These are phyloP conservation scores for Adansonia grandidieri DNA, from an alignment of 441 rosid genomes.

Conservation along the genomic window DNA sequence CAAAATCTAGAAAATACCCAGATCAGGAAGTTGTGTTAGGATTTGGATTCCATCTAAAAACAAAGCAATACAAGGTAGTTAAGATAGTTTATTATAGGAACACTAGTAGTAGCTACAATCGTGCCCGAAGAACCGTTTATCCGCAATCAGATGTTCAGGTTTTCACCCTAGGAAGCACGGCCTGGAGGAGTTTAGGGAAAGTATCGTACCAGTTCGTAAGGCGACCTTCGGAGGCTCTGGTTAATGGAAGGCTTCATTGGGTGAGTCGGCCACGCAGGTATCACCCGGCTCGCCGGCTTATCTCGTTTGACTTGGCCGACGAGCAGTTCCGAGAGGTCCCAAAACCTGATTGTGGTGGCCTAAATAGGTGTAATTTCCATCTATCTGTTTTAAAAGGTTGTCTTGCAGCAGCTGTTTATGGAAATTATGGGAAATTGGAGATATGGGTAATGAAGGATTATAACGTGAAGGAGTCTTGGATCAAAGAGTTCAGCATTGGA, in stretches of 20 bases:
- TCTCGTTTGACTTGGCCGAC: constrained; percentile 72
- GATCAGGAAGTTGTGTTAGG: constrained; percentile 81
- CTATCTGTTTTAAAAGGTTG: constrained; percentile 57
- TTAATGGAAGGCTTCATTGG: constrained; percentile 86
- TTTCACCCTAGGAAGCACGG: constrained; percentile 54
- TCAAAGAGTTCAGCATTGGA: constrained; percentile 64
- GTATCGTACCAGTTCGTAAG: constrained; percentile 52
- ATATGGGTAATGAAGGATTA: constrained; percentile 86
- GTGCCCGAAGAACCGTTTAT: constrained; percentile 49
- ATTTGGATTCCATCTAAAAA: constrained; percentile 64
- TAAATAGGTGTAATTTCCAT: constrained; percentile 61
- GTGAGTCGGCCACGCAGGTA: constrained; percentile 60
- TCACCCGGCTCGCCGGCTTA: constrained; percentile 55
- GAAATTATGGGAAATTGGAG: constrained; percentile 70
- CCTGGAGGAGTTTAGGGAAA: constrained; percentile 77
- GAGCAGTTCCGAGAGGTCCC: constrained; percentile 75
- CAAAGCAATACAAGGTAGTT: constrained; percentile 65
- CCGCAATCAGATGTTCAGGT: constrained; percentile 77
- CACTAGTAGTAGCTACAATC: constrained; percentile 33
- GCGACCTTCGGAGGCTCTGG: constrained; percentile 62
- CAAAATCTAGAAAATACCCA: constrained; percentile 54
- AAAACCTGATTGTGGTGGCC: constrained; percentile 66
- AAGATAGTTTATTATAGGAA: constrained; percentile 76
- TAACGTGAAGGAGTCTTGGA: constrained; percentile 72
- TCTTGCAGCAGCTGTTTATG: constrained; percentile 63